phyloP scores from a whole-genome alignment of 805 yeast genomes.

The Ogataea pilisensis region DNA sequence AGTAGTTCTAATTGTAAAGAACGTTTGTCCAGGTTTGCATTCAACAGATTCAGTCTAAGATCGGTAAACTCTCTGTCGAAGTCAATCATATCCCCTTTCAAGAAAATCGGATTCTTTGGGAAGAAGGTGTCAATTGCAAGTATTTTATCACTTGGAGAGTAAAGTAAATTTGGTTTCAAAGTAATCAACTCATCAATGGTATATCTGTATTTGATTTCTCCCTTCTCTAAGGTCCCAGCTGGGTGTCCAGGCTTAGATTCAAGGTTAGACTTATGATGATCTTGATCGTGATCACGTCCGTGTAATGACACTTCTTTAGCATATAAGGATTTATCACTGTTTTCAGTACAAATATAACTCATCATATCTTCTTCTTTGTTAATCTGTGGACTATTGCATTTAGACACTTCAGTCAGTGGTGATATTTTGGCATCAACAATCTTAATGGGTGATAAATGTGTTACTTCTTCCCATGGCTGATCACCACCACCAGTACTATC shows the following conservation, averaged over 20 bases:
- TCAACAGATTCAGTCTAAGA: conserved; percentile 18
- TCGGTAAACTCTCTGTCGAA: conserved; percentile 19
- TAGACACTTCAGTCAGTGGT: conserved; percentile 2
- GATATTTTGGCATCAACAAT: conserved; percentile 14
- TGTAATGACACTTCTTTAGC: not conserved
- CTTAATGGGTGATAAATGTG: conserved; percentile 18
- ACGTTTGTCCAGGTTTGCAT: conserved; percentile 17
- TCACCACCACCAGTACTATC: conserved; percentile 1
- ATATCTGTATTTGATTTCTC: conserved; percentile 6
- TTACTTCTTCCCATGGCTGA: conserved; percentile 11
- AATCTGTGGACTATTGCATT: not conserved
- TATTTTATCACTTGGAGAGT: conserved; percentile 16
- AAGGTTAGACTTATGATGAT: too few relatives aligned
- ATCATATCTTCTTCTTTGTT: not conserved
- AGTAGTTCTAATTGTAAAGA: conserved; percentile 29
- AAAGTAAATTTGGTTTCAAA: conserved; percentile 16
- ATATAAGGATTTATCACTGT: not conserved
- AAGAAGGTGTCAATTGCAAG: conserved; percentile 18
- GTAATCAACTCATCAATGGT: conserved; percentile 15
- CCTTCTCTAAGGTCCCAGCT: not conserved
- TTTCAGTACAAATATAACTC: not conserved
- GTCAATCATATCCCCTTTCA: conserved; percentile 7
- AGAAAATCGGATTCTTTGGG: conserved; percentile 11
- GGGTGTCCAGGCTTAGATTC: too few relatives aligned
- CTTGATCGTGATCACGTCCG: too few relatives aligned